Evolutionary conservation across 345 rosid species (phyloP).

Genomic region (Citrus maxima): DNA sequence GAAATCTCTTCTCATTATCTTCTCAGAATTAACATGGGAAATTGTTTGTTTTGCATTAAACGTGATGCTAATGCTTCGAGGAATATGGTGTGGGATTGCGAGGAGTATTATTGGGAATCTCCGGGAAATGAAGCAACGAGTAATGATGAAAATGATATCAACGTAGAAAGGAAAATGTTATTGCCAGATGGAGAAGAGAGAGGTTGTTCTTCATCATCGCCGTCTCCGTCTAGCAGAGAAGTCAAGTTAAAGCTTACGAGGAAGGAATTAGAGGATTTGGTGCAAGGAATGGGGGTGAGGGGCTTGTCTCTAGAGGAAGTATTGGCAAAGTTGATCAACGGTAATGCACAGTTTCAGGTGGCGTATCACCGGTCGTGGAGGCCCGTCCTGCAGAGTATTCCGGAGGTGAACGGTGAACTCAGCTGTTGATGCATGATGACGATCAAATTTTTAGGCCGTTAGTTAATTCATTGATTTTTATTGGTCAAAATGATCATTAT

Average conservation of each 20-base stretch:
- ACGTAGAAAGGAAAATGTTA: conserved; percentile 18
- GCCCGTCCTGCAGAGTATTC: conserved; percentile 70
- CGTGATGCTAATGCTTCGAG: conserved; percentile 11
- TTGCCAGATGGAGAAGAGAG: background rate
- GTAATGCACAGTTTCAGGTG: background rate
- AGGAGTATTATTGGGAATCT: conserved; percentile 31
- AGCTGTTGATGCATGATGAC: background rate
- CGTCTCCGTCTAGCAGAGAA: conserved; percentile 18
- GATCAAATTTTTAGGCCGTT: background rate
- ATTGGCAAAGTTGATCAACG: conserved; percentile 21
- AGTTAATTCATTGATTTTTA: background rate
- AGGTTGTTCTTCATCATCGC: conserved; percentile 13
- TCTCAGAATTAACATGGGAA: conserved; percentile 37
- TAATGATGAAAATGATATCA: background rate
- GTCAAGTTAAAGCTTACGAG: conserved; percentile 72
- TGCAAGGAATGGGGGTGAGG: conserved; percentile 35
- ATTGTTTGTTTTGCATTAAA: conserved; percentile 20
- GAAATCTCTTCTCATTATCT: conserved; percentile 14
- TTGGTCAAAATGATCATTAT: background rate
- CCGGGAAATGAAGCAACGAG: background rate
- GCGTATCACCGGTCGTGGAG: conserved; percentile 47
- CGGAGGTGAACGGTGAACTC: conserved; percentile 43
- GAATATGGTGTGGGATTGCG: conserved; percentile 28
- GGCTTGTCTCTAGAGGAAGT: conserved; percentile 42
- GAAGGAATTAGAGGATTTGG: conserved; percentile 59